Base-by-base conservation (phyloP, 495 filamentous ascomycete genomes). In the Talaromyces trachyspermus region DNA sequence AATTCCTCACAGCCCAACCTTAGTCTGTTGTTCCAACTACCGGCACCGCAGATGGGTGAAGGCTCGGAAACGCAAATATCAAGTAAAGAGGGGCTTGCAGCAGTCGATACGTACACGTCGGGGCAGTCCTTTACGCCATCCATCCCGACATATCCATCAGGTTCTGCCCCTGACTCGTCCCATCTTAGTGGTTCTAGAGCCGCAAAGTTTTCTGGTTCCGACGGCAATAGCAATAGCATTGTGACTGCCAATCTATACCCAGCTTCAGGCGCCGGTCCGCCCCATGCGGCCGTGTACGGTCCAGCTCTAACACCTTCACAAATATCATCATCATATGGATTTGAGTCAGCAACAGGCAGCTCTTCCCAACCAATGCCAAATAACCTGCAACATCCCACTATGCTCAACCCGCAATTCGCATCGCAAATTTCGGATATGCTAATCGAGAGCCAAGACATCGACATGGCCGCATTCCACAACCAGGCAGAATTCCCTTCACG, bases 1-100 rank as follows among this genome's bases (percentile, higher is more conserved):
- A 86, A 89, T 56, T 89, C 86, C 14, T 84, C 86, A 5, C 87
- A 84, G 53, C 81, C 85, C 0, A 89, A 84, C 55, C 65, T 90
- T 3, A 88, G 86, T 39, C 67, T 87, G 35, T 70, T 88, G 33
- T 88, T 84, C 55, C 79, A 85, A 48, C 78, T 69, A 59, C 67
- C 69, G 6, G 62, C 61, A 7, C 49, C 55, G 2, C 63, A 60
- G 4, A 15, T 48, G 0, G 56, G 64, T 18, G 18, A 54, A 0
- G n/a, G 42, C 0, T 6, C 59, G n/a, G 42, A 22, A 45, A 24
- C 15, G 9, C 32, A 35, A 19, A 7, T 37, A 26, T 3, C 32
- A 23, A 20, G 18, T 35, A 32, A 37, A 36, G 10, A 41, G 14
- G 44, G 22, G 15, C 8, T 44, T 14, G 2, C 42, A 19, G 1